phyloP scores from a whole-genome alignment of 129 eudicot species.

The Arctium lappa region DNA sequence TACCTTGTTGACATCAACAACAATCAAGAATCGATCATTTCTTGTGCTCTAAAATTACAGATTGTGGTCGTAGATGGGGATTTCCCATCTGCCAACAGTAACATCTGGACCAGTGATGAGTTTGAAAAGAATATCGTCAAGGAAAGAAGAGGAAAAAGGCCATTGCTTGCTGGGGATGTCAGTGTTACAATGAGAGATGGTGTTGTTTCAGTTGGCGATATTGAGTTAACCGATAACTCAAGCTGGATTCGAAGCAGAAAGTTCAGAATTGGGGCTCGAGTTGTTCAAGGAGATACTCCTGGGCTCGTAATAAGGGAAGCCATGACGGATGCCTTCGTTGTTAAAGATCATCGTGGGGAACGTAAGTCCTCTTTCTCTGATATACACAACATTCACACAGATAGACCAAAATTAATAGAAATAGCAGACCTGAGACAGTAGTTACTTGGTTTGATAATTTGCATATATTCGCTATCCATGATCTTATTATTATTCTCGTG shows the following conservation, averaged over 20 bases:
- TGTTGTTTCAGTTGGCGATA: constrained; percentile 37
- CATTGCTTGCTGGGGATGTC: constrained; percentile 61
- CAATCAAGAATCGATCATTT: constrained; percentile 22
- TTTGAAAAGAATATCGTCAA: constrained; percentile 49
- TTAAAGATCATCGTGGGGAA: constrained; percentile 91
- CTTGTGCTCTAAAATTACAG: constrained; percentile 49
- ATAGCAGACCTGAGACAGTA: neutral
- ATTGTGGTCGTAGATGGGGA: constrained; percentile 77
- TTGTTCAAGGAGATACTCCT: constrained; percentile 28
- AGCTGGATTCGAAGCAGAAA: constrained; percentile 84
- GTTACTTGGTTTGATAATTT: neutral
- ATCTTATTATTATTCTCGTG: no score
- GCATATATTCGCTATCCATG: neutral
- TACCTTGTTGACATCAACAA: constrained; percentile 20
- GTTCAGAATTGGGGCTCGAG: constrained; percentile 68
- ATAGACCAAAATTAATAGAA: neutral
- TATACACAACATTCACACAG: neutral
- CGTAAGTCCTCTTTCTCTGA: constrained; percentile 37
- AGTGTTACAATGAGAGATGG: constrained; percentile 55
- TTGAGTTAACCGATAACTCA: constrained; percentile 80
- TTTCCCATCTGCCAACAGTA: constrained; percentile 33
- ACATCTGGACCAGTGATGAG: constrained; percentile 52
- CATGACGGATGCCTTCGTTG: constrained; percentile 60
- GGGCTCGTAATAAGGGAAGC: constrained; percentile 45
- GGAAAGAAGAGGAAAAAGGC: constrained; percentile 71